Evolutionary conservation across 371 early-diverging fungal species (phyloP).

Genomic region (Gilbertella persicaria): DNA sequence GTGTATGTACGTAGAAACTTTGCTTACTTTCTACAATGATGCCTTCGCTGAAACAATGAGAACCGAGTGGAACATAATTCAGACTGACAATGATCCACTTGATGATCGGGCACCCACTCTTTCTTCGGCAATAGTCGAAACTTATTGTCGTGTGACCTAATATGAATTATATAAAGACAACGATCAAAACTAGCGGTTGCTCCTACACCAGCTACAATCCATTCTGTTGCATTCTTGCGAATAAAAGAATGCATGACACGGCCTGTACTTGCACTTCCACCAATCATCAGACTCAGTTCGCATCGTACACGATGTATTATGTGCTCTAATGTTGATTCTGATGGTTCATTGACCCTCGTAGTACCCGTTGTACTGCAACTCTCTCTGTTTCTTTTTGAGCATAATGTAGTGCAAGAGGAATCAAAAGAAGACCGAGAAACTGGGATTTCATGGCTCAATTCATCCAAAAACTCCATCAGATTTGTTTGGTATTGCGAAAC

Average conservation of each 20-base stretch:
- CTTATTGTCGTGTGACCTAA: constrained; percentile 7
- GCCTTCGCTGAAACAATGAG: constrained; percentile 20
- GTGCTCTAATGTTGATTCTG: background rate
- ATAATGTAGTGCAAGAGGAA: background rate
- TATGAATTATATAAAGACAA: constrained; percentile 17
- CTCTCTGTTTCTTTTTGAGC: background rate
- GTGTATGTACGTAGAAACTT: background rate
- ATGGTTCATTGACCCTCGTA: background rate
- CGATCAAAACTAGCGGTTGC: constrained; percentile 5
- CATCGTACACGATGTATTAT: constrained; percentile 9
- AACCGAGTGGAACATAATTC: constrained; percentile 19
- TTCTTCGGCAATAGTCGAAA: constrained; percentile 19
- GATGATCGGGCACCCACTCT: constrained; percentile 20
- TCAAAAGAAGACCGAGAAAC: background rate
- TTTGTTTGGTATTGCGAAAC: constrained; percentile 18
- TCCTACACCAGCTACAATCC: constrained; percentile 27
- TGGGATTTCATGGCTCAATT: constrained; percentile 6
- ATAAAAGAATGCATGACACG: constrained; percentile 26
- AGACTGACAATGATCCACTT: constrained; percentile 17
- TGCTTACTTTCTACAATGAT: constrained; percentile 31
- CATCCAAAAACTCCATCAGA: constrained; percentile 22
- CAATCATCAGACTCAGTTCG: constrained; percentile 20
- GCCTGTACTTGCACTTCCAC: constrained; percentile 26
- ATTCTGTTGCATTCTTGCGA: constrained; percentile 13
- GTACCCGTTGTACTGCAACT: background rate